These are phyloP conservation scores for Silybum marianum DNA, from an alignment of 129 eudicot species.

Conservation along the genomic window DNA sequence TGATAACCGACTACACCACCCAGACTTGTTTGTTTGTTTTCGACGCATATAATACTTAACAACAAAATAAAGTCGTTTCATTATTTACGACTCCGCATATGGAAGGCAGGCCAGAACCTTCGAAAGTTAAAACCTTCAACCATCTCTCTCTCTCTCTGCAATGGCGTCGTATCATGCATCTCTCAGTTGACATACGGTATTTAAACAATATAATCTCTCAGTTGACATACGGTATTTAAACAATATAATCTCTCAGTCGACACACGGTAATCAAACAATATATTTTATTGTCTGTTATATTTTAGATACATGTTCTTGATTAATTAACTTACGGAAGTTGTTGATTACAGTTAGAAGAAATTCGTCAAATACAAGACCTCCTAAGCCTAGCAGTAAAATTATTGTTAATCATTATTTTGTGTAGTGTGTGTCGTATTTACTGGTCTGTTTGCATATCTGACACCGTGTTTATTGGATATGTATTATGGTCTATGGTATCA, in stretches of 20 bases:
- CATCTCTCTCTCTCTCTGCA: slow-evolving; percentile 7
- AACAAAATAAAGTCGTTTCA: too few species aligned
- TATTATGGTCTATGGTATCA: slow-evolving; percentile 19
- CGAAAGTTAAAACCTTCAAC: slow-evolving; percentile 13
- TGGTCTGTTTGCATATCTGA: not conserved
- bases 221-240: too few species aligned
- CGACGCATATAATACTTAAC: too few species aligned
- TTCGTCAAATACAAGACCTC: slow-evolving; percentile 69
- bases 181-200: slow-evolving; percentile 84
- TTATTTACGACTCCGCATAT: slow-evolving; percentile 14
- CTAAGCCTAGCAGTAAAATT: slow-evolving; percentile 51
- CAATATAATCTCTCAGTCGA: too few species aligned
- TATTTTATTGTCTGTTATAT: not conserved
- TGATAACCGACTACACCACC: slow-evolving; percentile 99
- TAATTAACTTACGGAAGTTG: not conserved
- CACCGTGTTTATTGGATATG: slow-evolving; percentile 12
- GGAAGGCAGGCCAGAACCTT: slow-evolving; percentile 26
- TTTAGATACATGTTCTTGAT: not conserved
- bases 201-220: too few species aligned
- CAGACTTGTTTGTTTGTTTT: slow-evolving; percentile 25
- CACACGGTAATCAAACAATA: too few species aligned
- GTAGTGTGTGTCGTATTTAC: not conserved
- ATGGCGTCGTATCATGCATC: slow-evolving; percentile 82
- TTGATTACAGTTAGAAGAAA: slow-evolving; percentile 67
- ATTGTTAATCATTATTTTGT: not conserved